These are phyloP conservation scores for Sporothrix euskadiensis DNA, from an alignment of 2,329 filamentous ascomycete genomes.

Conservation along the genomic window DNA sequence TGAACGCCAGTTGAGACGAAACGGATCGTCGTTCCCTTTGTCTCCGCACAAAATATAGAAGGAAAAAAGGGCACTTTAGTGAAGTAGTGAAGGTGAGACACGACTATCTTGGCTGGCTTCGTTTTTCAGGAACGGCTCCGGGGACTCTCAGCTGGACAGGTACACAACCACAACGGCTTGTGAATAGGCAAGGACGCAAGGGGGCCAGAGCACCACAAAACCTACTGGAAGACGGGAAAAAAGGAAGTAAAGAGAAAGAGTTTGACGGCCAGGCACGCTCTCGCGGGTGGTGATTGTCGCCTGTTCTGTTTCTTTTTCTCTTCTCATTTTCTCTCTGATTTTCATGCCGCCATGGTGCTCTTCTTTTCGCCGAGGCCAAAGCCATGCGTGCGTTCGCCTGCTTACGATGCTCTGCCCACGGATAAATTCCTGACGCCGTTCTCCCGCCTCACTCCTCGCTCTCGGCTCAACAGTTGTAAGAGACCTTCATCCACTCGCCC, in stretches of 20 bases:
- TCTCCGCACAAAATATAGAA: not conserved
- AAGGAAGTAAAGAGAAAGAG: not conserved
- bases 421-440: slow-evolving; percentile 6
- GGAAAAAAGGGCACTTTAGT: not conserved
- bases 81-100: not conserved
- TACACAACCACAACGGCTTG: not conserved
- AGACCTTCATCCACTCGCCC: not conserved
- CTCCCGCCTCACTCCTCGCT: not conserved
- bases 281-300: not conserved
- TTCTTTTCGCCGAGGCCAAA: not conserved
- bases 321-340: not conserved
- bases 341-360: not conserved
- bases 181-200: slow-evolving; percentile 14
- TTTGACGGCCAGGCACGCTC: not conserved
- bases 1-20: not conserved
- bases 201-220: not conserved
- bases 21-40: slow-evolving; percentile 14
- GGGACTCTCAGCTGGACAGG: slow-evolving; percentile 17
- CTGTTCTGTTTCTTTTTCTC: not conserved
- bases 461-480: not conserved
- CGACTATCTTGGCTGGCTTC: not conserved
- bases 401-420: slow-evolving; percentile 12
- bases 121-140: not conserved
- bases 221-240: not conserved
- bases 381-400: not conserved